Evolutionary conservation across 345 rosid genomes (phyloP).

Genomic region (Populus pruinosa): DNA sequence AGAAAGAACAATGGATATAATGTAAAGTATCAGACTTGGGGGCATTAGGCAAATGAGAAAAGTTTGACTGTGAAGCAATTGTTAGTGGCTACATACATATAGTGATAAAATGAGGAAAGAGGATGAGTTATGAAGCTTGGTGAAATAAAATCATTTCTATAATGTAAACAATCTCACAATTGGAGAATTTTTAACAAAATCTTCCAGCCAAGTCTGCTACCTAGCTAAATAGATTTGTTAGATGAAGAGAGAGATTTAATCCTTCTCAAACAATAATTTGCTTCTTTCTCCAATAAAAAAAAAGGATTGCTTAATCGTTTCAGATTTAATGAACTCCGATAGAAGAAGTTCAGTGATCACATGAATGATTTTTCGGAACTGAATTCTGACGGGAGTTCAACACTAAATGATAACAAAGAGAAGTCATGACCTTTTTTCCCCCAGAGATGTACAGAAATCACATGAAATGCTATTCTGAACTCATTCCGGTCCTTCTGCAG

Average conservation of each 20-base stretch:
- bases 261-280: no score
- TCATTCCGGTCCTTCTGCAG: conserved; percentile 57
- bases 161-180: not conserved
- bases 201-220: not conserved
- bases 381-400: not conserved
- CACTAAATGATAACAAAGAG: not conserved
- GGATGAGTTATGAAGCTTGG: not conserved
- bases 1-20: not conserved
- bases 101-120: not conserved
- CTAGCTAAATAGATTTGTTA: no score
- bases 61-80: not conserved
- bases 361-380: not conserved
- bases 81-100: not conserved
- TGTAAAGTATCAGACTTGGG: not conserved
- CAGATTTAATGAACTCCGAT: no score
- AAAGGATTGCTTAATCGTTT: no score
- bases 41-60: not conserved
- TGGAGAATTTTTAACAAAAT: not conserved
- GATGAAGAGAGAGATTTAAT: no score
- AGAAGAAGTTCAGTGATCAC: not conserved
- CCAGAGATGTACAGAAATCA: not conserved
- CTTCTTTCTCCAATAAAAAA: no score
- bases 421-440: not conserved
- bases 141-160: not conserved
- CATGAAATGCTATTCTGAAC: conserved; percentile 29